phyloP scores from a whole-genome alignment of 176 grass and related monocot genomes.

The Phyllostachys edulis region DNA sequence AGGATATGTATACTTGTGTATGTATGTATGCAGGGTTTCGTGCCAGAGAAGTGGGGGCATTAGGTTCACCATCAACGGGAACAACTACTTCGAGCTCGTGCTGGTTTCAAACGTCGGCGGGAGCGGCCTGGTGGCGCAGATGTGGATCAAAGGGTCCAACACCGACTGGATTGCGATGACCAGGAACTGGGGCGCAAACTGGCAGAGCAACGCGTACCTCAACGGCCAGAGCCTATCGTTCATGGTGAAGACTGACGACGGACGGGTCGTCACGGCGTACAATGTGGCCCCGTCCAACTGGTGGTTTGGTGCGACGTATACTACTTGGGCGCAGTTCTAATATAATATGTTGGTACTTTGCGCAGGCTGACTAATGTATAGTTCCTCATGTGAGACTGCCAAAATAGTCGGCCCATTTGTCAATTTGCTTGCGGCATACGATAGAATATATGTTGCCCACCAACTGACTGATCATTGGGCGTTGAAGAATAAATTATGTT shows the following conservation, averaged over 20 bases:
- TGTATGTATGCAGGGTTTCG: no score
- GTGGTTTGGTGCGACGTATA: not conserved
- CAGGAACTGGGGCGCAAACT: constrained; percentile 89
- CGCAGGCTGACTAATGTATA: no score
- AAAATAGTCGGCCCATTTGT: no score
- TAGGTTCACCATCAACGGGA: no score
- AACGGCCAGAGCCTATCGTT: constrained; percentile 73
- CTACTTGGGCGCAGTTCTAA: not conserved
- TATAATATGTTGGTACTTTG: no score
- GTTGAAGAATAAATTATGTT: no score
- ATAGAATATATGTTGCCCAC: no score
- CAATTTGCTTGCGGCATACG: no score
- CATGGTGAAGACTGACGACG: constrained; percentile 32
- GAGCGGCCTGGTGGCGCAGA: constrained; percentile 1
- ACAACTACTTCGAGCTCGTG: constrained; percentile 84
- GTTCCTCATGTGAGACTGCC: no score
- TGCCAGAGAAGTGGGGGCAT: no score
- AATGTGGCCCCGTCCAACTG: not conserved
- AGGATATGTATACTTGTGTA: no score
- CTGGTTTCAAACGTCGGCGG: constrained; percentile 74
- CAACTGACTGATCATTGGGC: no score
- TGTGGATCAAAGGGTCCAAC: not conserved
- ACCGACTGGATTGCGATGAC: constrained; percentile 77
- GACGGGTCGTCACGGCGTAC: not conserved
- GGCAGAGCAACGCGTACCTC: constrained; percentile 78